phyloP scores from a whole-genome alignment of 2,329 filamentous ascomycete genomes.

The Exophiala phaeomuriformis region DNA sequence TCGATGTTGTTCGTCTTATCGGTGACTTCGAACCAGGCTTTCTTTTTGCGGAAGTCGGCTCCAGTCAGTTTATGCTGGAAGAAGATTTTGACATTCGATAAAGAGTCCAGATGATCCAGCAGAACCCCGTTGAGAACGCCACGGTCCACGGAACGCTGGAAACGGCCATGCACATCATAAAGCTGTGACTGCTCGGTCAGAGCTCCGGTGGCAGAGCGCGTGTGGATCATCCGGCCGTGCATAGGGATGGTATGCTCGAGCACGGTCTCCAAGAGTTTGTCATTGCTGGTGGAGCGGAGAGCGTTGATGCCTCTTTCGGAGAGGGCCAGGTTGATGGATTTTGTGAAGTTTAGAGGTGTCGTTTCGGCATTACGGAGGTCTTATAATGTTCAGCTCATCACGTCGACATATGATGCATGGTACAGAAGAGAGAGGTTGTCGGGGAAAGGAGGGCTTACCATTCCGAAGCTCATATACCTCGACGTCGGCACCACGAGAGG shows the following conservation, averaged over 20 bases:
- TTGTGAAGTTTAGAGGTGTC: slow-evolving; percentile 86
- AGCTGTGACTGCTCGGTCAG: slow-evolving; percentile 73
- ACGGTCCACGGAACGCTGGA: slow-evolving; percentile 82
- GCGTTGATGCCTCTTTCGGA: slow-evolving; percentile 92
- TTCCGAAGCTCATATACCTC: slow-evolving; percentile 89
- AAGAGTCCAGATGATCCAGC: slow-evolving; percentile 71
- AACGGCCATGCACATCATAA: slow-evolving; percentile 82
- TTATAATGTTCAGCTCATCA: slow-evolving; percentile 34
- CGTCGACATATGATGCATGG: not conserved
- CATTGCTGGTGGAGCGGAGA: slow-evolving; percentile 61
- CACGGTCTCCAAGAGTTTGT: slow-evolving; percentile 64
- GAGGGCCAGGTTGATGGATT: slow-evolving; percentile 94
- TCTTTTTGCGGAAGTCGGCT: slow-evolving; percentile 69
- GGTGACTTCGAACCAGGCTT: slow-evolving; percentile 76
- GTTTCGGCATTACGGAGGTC: slow-evolving; percentile 80
- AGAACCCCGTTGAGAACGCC: slow-evolving; percentile 74
- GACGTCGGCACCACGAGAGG: slow-evolving; percentile 77
- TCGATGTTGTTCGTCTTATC: slow-evolving; percentile 22
- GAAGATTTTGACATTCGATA: slow-evolving; percentile 83
- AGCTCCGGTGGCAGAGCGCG: slow-evolving; percentile 54
- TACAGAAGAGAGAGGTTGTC: not conserved
- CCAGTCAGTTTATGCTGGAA: slow-evolving; percentile 93
- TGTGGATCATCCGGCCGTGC: slow-evolving; percentile 94
- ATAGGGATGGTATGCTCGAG: slow-evolving; percentile 79
- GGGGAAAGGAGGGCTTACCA: slow-evolving; percentile 53